Percentiles rank a stretch among this genome's conserved stretches.
Evolutionary conservation across 2,329 filamentous ascomycete genomes (phyloP).

Genomic region (Fusarium incarnatum): DNA sequence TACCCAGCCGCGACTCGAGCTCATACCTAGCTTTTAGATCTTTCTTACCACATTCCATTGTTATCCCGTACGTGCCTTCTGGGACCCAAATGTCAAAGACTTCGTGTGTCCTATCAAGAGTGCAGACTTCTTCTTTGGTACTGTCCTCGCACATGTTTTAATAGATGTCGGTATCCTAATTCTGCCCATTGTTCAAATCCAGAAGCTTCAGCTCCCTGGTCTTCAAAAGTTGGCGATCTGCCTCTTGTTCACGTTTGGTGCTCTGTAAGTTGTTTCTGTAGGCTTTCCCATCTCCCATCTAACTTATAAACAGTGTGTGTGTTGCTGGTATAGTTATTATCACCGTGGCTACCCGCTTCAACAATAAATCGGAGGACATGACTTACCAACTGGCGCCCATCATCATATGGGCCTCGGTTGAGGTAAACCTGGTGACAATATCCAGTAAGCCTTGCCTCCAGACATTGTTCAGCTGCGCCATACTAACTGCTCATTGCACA

Average conservation of each 20-base stretch:
- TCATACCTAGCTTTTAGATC: background rate
- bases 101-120: slow-evolving; percentile 45
- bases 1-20: accelerated
- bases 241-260: slow-evolving; percentile 47
- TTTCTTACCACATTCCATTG: slow-evolving; percentile 34
- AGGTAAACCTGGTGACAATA: slow-evolving; percentile 41
- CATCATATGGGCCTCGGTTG: slow-evolving; percentile 41
- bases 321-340: slow-evolving; percentile 37
- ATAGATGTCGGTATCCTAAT: slow-evolving; percentile 49
- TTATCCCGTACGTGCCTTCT: slow-evolving; percentile 32
- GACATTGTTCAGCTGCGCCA: too few relatives aligned
- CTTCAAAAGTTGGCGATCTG: slow-evolving; percentile 42
- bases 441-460: slow-evolving; percentile 38
- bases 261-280: slow-evolving; percentile 33
- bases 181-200: slow-evolving; percentile 46
- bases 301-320: slow-evolving; percentile 27
- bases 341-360: slow-evolving; percentile 20
- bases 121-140: slow-evolving; percentile 29
- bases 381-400: slow-evolving; percentile 35
- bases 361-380: slow-evolving; percentile 34
- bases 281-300: accelerated
- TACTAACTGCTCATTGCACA: background rate
- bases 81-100: slow-evolving; percentile 19
- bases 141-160: slow-evolving; percentile 43
- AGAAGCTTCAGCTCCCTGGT: slow-evolving; percentile 43